Evolutionary conservation across 2,329 filamentous ascomycete species (phyloP).

Genomic region (Talaromyces sp.): DNA sequence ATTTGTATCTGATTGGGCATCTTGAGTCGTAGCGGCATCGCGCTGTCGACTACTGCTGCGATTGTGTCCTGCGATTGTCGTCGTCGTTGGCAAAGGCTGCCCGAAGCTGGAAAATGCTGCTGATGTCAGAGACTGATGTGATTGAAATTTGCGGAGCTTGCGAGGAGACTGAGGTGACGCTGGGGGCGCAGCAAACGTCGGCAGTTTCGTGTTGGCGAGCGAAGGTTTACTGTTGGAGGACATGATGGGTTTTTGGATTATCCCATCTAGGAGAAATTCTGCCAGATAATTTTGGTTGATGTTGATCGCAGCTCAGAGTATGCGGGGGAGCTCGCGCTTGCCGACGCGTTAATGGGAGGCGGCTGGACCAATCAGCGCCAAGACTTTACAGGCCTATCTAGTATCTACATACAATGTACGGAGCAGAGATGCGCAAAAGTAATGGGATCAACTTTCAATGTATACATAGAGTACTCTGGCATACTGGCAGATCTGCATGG

Average conservation of each 20-base stretch:
- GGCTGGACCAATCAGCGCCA: conserved; percentile 4
- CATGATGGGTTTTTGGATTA: conserved; percentile 13
- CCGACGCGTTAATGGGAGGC: conserved; percentile 5
- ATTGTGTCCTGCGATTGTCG: not conserved
- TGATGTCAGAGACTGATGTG: conserved; percentile 61
- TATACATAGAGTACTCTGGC: too few species aligned
- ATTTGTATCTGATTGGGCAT: not conserved
- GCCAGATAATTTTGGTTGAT: not conserved
- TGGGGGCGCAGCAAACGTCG: conserved; percentile 10
- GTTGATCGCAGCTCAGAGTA: not conserved
- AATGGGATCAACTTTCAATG: too few species aligned
- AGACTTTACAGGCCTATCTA: too few species aligned
- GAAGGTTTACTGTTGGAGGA: conserved; percentile 22
- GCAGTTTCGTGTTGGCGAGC: conserved; percentile 16
- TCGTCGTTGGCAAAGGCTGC: conserved; percentile 16
- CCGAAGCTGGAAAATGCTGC: conserved; percentile 51
- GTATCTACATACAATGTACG: too few species aligned
- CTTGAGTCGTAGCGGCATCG: not conserved
- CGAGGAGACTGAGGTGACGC: conserved; percentile 54
- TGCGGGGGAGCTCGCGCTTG: conserved; percentile 5
- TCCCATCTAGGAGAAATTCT: not conserved
- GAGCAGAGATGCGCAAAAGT: too few species aligned
- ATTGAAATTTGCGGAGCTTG: conserved; percentile 67
- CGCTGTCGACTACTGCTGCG: not conserved
- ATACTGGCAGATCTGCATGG: too few species aligned